A percentile compares a stretch with the other conserved stretches of the same genome.
phyloP scores from a whole-genome alignment of 2,329 filamentous ascomycete genomes.

The Pyrenophora seminiperda region DNA sequence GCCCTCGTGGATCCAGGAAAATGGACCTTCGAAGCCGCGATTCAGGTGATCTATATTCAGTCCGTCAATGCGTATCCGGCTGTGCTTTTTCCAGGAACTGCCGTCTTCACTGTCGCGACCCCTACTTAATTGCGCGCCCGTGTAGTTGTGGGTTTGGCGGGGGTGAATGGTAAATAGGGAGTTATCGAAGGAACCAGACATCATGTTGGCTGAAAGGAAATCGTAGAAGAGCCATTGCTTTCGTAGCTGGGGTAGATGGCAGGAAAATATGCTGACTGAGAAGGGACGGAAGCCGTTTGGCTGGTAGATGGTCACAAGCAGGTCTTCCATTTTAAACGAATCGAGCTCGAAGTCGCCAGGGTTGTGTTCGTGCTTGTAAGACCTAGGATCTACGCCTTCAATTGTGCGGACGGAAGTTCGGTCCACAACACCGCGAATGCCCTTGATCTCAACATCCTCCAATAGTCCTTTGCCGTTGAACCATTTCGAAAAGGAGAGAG shows the following conservation, averaged over 20 bases:
- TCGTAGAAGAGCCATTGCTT: conserved; percentile 99
- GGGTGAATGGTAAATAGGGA: conserved; percentile 98
- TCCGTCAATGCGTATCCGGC: conserved; percentile 86
- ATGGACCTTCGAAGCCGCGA: conserved; percentile 86
- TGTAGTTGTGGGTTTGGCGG: conserved; percentile 81
- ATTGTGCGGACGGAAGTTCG: conserved; percentile 80
- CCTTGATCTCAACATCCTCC: conserved; percentile 90
- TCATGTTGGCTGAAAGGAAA: conserved; percentile 91
- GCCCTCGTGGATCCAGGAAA: conserved; percentile 97
- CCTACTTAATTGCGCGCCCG: conserved; percentile 65
- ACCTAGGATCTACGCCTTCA: conserved; percentile 76
- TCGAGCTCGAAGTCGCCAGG: conserved; percentile 97
- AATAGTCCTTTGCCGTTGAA: conserved; percentile 94
- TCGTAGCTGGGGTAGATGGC: conserved; percentile 86
- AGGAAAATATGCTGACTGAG: conserved; percentile 92
- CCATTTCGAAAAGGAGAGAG: conserved; percentile 97
- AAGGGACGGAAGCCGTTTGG: conserved; percentile 92
- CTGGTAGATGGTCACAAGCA: conserved; percentile 90
- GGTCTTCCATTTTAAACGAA: conserved; percentile 92
- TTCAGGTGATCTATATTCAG: conserved; percentile 96
- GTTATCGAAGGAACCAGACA: conserved; percentile 93
- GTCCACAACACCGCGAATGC: conserved; percentile 89
- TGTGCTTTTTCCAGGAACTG: conserved; percentile 91
- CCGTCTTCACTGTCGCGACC: conserved; percentile 66
- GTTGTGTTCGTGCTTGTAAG: conserved; percentile 83